Evolutionary conservation across 306 rosid species (phyloP).

Genomic region (Prunus campanulata): DNA sequence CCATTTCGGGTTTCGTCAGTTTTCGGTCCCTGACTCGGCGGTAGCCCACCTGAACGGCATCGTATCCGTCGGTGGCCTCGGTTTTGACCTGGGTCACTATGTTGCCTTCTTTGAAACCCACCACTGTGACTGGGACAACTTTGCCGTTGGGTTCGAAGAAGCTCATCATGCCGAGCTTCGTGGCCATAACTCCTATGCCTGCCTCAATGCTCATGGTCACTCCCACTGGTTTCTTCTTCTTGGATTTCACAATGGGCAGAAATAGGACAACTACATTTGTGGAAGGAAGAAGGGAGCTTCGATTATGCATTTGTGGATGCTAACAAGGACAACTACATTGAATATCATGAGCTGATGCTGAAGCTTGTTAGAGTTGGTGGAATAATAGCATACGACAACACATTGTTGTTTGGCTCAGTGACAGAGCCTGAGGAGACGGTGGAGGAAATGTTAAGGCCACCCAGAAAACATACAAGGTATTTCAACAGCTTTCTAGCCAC

Average conservation of each 20-base stretch:
- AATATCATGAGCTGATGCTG: constrained; percentile 49
- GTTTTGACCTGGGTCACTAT: constrained; percentile 85
- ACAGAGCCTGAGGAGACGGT: constrained; percentile 26
- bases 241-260: background rate
- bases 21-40: constrained; percentile 77
- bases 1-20: constrained; percentile 80
- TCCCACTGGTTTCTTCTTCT: constrained; percentile 8
- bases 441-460: fast-evolving
- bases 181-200: constrained; percentile 87
- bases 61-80: constrained; percentile 77
- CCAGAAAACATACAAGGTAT: constrained; percentile 16
- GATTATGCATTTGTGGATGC: constrained; percentile 68
- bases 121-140: constrained; percentile 88
- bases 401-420: constrained; percentile 50
- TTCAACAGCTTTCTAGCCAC: constrained; percentile 35
- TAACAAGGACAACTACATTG: constrained; percentile 27
- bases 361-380: constrained; percentile 57
- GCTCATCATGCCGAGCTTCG: constrained; percentile 96
- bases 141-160: constrained; percentile 61
- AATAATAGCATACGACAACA: constrained; percentile 53
- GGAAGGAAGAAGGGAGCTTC: constrained; percentile 35
- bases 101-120: constrained; percentile 94
- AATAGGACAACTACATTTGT: too few species aligned
- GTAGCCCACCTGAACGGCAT: constrained; percentile 83
- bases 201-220: constrained; percentile 73